phyloP scores from a whole-genome alignment of 352 stramenopile species.

The Phytopythium mirpurense region DNA sequence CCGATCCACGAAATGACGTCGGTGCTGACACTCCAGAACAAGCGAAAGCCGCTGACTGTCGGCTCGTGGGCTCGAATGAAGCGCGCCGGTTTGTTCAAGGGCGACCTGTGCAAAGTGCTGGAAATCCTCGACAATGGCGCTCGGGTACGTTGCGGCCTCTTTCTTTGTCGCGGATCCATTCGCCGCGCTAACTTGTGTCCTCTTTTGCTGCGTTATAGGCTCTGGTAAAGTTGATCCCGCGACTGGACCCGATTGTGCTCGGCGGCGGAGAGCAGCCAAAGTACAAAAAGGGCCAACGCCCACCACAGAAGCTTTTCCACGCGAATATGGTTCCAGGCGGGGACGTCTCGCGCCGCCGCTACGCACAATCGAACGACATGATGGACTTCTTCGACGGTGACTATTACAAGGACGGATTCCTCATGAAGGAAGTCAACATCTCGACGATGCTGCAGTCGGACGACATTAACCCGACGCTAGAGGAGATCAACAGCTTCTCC shows the following conservation, averaged over 20 bases:
- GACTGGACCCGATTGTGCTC: slow-evolving; percentile 72
- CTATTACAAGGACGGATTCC: slow-evolving; percentile 85
- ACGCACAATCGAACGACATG: slow-evolving; percentile 77
- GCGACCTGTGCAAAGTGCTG: slow-evolving; percentile 83
- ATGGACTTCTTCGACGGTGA: slow-evolving; percentile 88
- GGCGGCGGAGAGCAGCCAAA: slow-evolving; percentile 73
- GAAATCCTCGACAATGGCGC: slow-evolving; percentile 85
- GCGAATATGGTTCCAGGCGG: slow-evolving; percentile 52
- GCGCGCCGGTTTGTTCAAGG: slow-evolving; percentile 83
- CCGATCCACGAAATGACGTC: slow-evolving; percentile 89
- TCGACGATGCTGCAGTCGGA: slow-evolving; percentile 80
- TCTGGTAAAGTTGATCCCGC: slow-evolving; percentile 83
- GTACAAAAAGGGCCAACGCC: slow-evolving; percentile 87
- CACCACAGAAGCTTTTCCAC: slow-evolving; percentile 84
- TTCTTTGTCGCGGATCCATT: not conserved
- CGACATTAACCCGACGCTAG: slow-evolving; percentile 79
- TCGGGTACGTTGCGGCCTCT: slow-evolving; percentile 24
- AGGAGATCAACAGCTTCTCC: slow-evolving; percentile 88
- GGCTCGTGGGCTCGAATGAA: slow-evolving; percentile 85
- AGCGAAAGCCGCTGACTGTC: slow-evolving; percentile 72
- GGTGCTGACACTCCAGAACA: slow-evolving; percentile 83
- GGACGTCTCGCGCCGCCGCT: slow-evolving; percentile 64
- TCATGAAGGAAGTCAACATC: slow-evolving; percentile 87
- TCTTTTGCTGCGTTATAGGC: slow-evolving; percentile 22
- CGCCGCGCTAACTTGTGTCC: not conserved